These are phyloP conservation scores for Tephrocybe rancida DNA, from an alignment of 768 basidiomycete species.

Conservation along the genomic window DNA sequence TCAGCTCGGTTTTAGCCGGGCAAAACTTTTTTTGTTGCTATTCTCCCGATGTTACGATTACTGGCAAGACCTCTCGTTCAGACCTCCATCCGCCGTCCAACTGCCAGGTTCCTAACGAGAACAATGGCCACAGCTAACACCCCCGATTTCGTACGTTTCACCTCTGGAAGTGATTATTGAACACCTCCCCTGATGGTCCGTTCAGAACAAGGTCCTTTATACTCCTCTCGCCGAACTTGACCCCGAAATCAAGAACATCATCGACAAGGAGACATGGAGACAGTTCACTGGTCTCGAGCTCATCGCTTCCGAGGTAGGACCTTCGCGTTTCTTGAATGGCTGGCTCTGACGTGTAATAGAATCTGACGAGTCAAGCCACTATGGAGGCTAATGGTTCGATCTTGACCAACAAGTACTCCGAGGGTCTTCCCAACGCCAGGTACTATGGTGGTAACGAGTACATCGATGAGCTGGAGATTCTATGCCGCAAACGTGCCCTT, in stretches of 20 bases:
- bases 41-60: constrained; percentile 39
- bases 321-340: constrained; percentile 4
- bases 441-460: constrained; percentile 99
- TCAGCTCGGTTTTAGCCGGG: constrained; percentile 23
- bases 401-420: constrained; percentile 99
- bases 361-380: constrained; percentile 92
- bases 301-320: constrained; percentile 92
- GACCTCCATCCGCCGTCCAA: constrained; percentile 32
- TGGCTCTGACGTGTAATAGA: constrained; percentile 47
- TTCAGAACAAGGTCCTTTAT: constrained; percentile 91
- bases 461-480: constrained; percentile 93
- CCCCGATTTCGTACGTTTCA: constrained; percentile 58
- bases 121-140: constrained; percentile 64
- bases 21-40: constrained; percentile 20
- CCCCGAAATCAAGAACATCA: constrained; percentile 94
- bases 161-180: background rate
- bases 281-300: constrained; percentile 98
- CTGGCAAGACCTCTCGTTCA: constrained; percentile 35
- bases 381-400: constrained; percentile 99
- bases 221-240: constrained; percentile 86
- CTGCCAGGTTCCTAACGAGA: constrained; percentile 33
- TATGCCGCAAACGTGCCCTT: constrained; percentile 95
- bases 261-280: constrained; percentile 99
- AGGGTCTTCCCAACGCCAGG: constrained; percentile 96
- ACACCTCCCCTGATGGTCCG: constrained; percentile 7